Percentiles rank a stretch among this genome's conserved stretches.
These are phyloP conservation scores for Dryadomyces sulphureus DNA, from an alignment of 2,329 filamentous ascomycete species.

Conservation along the genomic window DNA sequence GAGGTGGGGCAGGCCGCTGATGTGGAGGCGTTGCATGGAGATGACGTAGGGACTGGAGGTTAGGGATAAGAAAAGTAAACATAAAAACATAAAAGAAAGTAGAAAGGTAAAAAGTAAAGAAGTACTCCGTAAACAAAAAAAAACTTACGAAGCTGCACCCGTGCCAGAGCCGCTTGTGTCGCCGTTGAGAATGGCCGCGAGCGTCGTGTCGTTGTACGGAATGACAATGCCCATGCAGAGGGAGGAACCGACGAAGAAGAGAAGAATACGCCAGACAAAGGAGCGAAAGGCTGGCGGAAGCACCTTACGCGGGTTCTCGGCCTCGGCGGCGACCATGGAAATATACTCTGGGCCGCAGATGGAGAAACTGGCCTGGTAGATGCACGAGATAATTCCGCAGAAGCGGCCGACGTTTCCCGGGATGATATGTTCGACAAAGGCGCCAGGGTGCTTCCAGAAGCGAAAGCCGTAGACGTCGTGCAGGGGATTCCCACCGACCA, in stretches of 20 bases:
- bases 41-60: constrained; percentile 27
- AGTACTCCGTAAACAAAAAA: too few relatives aligned
- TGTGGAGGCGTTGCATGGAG: constrained; percentile 41
- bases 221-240: constrained; percentile 48
- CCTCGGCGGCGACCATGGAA: constrained; percentile 33
- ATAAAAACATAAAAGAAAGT: too few relatives aligned
- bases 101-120: background rate
- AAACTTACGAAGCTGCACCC: constrained; percentile 33
- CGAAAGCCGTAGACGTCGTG: constrained; percentile 21
- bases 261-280: constrained; percentile 49
- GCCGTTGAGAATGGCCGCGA: constrained; percentile 35
- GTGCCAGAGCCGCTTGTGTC: constrained; percentile 32
- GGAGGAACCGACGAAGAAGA: constrained; percentile 53
- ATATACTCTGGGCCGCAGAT: constrained; percentile 49
- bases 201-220: constrained; percentile 40
- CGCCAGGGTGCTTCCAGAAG: constrained; percentile 27
- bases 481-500: constrained; percentile 26
- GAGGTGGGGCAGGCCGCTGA: constrained; percentile 39
- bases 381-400: constrained; percentile 47
- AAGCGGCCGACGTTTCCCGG: constrained; percentile 41
- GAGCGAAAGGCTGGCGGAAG: constrained; percentile 51
- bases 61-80: too few relatives aligned
- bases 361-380: constrained; percentile 44
- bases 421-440: constrained; percentile 37
- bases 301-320: constrained; percentile 39